These are phyloP conservation scores for Eimeria praecox DNA, from an alignment of 169 alveolate species.

Conservation along the genomic window DNA sequence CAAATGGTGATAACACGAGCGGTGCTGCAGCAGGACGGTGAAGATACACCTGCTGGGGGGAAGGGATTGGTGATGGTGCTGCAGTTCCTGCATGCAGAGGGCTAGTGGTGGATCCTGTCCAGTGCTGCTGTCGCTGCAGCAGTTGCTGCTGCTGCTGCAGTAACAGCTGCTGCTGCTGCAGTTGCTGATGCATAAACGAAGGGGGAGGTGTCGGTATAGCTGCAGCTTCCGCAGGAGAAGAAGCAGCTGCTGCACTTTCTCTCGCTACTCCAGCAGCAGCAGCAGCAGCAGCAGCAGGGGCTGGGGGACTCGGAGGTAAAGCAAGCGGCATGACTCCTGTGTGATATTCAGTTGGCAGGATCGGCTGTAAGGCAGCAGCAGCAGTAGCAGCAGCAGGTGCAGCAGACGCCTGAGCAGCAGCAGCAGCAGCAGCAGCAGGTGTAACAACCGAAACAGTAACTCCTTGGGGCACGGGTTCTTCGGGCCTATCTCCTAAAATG, in stretches of 20 bases:
- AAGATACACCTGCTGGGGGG: conserved; percentile 49
- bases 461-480: neutral
- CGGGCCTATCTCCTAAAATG: neutral
- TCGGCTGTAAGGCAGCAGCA: neutral
- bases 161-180: conserved; percentile 59
- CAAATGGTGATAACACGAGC: conserved; percentile 47
- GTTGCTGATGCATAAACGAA: conserved; percentile 50
- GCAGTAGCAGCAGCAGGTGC: neutral
- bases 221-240: neutral
- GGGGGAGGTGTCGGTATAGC: conserved; percentile 1
- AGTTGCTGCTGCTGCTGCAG: conserved; percentile 39
- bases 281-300: conserved; percentile 21
- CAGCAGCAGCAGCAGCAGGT: neutral
- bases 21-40: conserved; percentile 64
- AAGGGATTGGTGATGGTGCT: neutral
- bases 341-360: conserved; percentile 16
- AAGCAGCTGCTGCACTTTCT: neutral
- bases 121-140: conserved; percentile 25
- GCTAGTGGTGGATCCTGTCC: neutral
- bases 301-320: conserved; percentile 31
- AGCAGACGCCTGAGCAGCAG: conserved; percentile 15
- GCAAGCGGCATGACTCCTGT: conserved; percentile 60
- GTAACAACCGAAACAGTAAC: neutral
- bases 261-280: neutral
- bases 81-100: conserved; percentile 34